Percentiles rank a stretch among this genome's conserved stretches.
Conservation (phyloP, 805 yeast species). For the Deakozyma indianensis region DNA sequence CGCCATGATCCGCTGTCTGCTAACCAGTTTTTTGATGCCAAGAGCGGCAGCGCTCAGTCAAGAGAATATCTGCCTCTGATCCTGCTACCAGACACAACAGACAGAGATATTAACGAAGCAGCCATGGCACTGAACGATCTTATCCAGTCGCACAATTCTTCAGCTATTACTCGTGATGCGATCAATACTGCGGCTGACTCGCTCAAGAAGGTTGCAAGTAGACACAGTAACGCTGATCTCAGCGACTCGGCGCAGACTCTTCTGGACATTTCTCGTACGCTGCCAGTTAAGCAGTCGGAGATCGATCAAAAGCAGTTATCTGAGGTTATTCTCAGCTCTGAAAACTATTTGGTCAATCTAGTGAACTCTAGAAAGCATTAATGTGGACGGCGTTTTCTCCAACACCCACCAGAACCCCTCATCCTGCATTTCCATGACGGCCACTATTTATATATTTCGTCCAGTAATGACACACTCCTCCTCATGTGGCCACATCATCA, state of each 20-base stretch:
- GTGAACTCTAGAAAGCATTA: background rate
- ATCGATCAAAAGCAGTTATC: background rate
- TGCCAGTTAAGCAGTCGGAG: background rate
- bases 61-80: conserved; percentile 15
- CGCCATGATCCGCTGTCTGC: conserved; percentile 5
- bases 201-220: background rate
- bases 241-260: background rate
- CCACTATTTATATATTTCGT: too few relatives aligned
- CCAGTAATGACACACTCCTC: too few relatives aligned
- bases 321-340: background rate
- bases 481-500: background rate
- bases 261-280: background rate
- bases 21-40: conserved; percentile 14
- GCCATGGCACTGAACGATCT: conserved; percentile 16
- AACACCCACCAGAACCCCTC: too few relatives aligned
- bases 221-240: background rate
- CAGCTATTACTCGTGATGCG: conserved; percentile 7
- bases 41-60: conserved; percentile 12
- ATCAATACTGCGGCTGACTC: background rate
- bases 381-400: too few relatives aligned
- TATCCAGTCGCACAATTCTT: conserved; percentile 14
- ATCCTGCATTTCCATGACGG: too few relatives aligned
- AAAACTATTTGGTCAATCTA: background rate
- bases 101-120: conserved; percentile 11
- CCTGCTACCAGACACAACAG: conserved; percentile 14